phyloP scores from a whole-genome alignment of 208 protist species.

The Acanthamoeba royreba region DNA sequence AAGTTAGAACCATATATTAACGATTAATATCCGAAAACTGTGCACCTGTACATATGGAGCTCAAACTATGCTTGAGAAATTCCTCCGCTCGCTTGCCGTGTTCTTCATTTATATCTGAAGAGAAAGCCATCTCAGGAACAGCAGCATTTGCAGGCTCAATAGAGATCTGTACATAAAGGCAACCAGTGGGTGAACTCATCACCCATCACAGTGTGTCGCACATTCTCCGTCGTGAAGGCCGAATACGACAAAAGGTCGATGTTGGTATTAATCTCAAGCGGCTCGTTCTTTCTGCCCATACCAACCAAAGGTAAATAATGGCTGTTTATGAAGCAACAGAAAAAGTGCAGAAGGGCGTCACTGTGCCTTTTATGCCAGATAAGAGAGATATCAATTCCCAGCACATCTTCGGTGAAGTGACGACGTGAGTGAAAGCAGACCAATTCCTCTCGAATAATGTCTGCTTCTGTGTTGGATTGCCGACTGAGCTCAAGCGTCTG shows the following conservation, averaged over 20 bases:
- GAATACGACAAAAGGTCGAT: not conserved
- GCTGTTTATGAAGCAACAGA: not conserved
- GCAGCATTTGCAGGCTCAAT: no score
- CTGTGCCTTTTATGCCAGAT: not conserved
- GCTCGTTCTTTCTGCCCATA: not conserved
- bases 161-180: not conserved
- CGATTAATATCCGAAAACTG: no score
- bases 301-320: not conserved
- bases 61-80: not conserved
- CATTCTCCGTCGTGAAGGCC: not conserved
- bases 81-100: not conserved
- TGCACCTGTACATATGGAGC: not conserved
- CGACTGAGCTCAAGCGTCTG: not conserved
- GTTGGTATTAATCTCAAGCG: not conserved
- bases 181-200: not conserved
- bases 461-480: not conserved
- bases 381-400: not conserved
- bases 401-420: not conserved
- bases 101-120: not conserved
- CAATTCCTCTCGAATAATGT: not conserved
- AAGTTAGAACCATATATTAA: no score
- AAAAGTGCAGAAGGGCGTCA: not conserved
- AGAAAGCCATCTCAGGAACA: no score
- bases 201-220: not conserved
- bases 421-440: not conserved